Evolutionary conservation across 164 flowering plant genomes (phyloP), one percentile per base, ranked within the genome.

Genomic region (Sedum album): DNA sequence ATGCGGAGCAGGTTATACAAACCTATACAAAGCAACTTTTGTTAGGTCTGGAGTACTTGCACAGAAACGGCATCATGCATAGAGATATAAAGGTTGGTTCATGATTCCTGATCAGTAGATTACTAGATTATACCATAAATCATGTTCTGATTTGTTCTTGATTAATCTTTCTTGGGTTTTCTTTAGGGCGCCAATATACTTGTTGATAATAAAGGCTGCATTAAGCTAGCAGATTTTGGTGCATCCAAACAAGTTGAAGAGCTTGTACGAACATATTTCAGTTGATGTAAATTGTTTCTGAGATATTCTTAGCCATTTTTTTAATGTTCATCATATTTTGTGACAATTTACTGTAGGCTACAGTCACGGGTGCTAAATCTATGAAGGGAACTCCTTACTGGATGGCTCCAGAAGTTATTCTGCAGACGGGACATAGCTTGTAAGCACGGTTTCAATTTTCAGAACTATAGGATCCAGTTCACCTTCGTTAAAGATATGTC

Each of bases 341-440:
- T 38, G 26, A 35, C 31, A 63, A 70, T 46, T 30, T 68, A 20
- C 74, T 55, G 41, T 49, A 94, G 99, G 99, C 96, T 75, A 95
- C 97, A 33, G 76, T 89, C 28, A 80, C 96, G 10, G 97, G 97
- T 60, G 97, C 99, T 69, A 92, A 92, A 76, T 92, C 97, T 57
- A 92, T 95, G 95, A 95, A 95, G 81, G 99, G 97, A n/a, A 95
- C 99, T 69, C 99, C 97, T 70, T 90, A 89, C 70, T 95, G 97
- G 99, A 95, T 95, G 99, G 97, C 99, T 80, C 97, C 99, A 68
- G 99, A 95, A 86, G 99, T 95, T 42, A 95, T 95, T 78, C 88
- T 83, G 41, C 96, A 90, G 78, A 92, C 97, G 42, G 97, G 99
- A 25, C 99, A 92, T 82, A 90, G 82, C 82, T 95, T 85, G 99